Percentiles rank a stretch among this genome's conserved stretches.
Evolutionary conservation across 1,284 basidiomycete species (phyloP).

Genomic region (Puccinia coronata): DNA sequence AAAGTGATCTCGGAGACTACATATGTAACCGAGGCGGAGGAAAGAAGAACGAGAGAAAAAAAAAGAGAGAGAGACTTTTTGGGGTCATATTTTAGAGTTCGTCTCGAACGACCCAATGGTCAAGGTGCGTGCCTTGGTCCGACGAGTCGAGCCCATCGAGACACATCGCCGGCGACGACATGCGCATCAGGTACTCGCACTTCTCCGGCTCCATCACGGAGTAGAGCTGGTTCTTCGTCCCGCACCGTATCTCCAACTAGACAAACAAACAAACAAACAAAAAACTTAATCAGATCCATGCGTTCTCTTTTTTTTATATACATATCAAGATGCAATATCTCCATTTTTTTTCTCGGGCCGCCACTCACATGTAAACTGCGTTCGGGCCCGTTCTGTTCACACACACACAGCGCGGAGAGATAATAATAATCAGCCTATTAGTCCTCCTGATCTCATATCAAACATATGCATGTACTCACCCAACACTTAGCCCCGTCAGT

Average conservation of each 20-base stretch:
- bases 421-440: neutral
- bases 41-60: neutral
- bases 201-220: conserved; percentile 89
- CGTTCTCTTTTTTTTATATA: neutral
- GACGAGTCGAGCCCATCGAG: conserved; percentile 60
- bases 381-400: conserved; percentile 77
- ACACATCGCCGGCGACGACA: conserved; percentile 85
- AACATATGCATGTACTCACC: conserved; percentile 17
- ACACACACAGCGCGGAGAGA: neutral
- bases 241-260: conserved; percentile 81
- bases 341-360: no score
- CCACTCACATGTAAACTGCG: conserved; percentile 70
- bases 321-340: no score
- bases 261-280: neutral
- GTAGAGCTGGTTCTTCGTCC: conserved; percentile 78
- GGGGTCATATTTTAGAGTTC: conserved; percentile 74
- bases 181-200: conserved; percentile 90
- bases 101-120: conserved; percentile 86
- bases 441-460: conserved; percentile 7
- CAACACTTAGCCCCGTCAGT: conserved; percentile 81
- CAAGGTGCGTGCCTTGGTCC: conserved; percentile 86
- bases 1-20: neutral
- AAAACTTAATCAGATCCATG: neutral
- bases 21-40: conserved; percentile 8
- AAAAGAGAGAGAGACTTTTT: neutral